Percentiles rank a stretch among this genome's conserved stretches.
These are phyloP conservation scores for Hyaloscypha bicolor DNA, from an alignment of 495 filamentous ascomycete genomes.

Conservation along the genomic window DNA sequence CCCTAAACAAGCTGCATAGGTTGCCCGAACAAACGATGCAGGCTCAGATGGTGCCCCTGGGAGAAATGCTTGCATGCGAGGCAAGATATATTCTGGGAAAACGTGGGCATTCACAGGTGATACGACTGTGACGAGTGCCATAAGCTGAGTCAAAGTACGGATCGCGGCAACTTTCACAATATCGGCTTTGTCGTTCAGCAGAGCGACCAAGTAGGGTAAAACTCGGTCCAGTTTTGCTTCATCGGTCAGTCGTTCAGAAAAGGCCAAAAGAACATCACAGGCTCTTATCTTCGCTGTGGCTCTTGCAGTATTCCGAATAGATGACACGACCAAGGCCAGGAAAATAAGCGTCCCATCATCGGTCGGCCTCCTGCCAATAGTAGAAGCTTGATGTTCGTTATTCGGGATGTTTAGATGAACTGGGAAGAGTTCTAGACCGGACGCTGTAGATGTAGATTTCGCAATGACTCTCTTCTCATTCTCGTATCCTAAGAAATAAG, in stretches of 20 bases:
- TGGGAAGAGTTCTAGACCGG: slow-evolving; percentile 61
- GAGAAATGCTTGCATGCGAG: slow-evolving; percentile 74
- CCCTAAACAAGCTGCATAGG: slow-evolving; percentile 90
- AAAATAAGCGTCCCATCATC: slow-evolving; percentile 96
- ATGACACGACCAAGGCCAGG: slow-evolving; percentile 82
- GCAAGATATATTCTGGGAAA: slow-evolving; percentile 94
- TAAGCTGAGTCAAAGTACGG: slow-evolving; percentile 80
- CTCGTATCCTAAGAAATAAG: slow-evolving; percentile 82
- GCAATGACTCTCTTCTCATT: slow-evolving; percentile 41
- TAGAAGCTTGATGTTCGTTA: slow-evolving; percentile 63
- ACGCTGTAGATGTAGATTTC: slow-evolving; percentile 27
- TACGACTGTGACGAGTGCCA: slow-evolving; percentile 82
- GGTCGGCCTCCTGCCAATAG: slow-evolving; percentile 41
- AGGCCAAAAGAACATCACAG: slow-evolving; percentile 91
- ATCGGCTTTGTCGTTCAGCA: slow-evolving; percentile 80
- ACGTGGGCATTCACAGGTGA: slow-evolving; percentile 95
- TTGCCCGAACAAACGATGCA: slow-evolving; percentile 75
- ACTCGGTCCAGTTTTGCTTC: slow-evolving; percentile 96
- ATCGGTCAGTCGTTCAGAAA: slow-evolving; percentile 88
- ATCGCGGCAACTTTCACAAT: slow-evolving; percentile 83
- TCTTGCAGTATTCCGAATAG: slow-evolving; percentile 84
- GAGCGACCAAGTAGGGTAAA: slow-evolving; percentile 81
- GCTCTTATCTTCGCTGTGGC: slow-evolving; percentile 85
- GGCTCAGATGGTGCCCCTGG: slow-evolving; percentile 54
- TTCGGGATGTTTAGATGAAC: slow-evolving; percentile 87